A percentile compares a stretch with the other conserved stretches of the same genome.
Conservation (phyloP, 495 filamentous ascomycete genomes). For the Zalerion maritima region DNA sequence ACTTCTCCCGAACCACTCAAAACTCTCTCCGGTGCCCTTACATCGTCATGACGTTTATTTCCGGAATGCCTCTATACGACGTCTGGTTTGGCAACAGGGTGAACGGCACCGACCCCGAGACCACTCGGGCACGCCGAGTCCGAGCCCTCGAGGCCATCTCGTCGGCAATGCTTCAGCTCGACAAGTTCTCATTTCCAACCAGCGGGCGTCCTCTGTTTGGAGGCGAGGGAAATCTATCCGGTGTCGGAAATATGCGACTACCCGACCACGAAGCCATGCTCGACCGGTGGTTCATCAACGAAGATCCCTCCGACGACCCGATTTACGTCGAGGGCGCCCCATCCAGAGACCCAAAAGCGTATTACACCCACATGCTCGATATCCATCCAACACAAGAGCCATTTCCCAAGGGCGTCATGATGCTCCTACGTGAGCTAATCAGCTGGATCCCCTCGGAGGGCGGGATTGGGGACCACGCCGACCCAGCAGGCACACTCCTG, state of each 20-base stretch:
- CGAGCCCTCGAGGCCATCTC: conserved; percentile 15
- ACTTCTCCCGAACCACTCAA: conserved; percentile 6
- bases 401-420: conserved; percentile 8
- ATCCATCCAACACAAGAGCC: conserved; percentile 4
- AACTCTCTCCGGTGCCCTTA: conserved; percentile 7
- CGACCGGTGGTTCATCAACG: conserved; percentile 10
- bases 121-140: conserved; percentile 7
- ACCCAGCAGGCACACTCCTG: too few species aligned
- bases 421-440: conserved; percentile 12
- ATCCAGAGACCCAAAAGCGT: conserved; percentile 7
- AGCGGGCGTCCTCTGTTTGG: conserved; percentile 12
- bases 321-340: conserved; percentile 8
- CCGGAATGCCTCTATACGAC: conserved; percentile 13
- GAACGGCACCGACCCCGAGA: not conserved
- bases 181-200: conserved; percentile 11
- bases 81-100: conserved; percentile 13
- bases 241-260: conserved; percentile 7
- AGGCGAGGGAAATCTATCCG: conserved; percentile 4
- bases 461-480: too few species aligned
- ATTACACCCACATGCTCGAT: conserved; percentile 12
- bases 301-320: conserved; percentile 9
- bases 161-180: conserved; percentile 18
- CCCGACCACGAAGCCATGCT: conserved; percentile 9
- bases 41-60: conserved; percentile 14
- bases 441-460: conserved; percentile 8